Evolutionary conservation across 2,329 filamentous ascomycete genomes (phyloP).

Genomic region (Orbilia quercus): DNA sequence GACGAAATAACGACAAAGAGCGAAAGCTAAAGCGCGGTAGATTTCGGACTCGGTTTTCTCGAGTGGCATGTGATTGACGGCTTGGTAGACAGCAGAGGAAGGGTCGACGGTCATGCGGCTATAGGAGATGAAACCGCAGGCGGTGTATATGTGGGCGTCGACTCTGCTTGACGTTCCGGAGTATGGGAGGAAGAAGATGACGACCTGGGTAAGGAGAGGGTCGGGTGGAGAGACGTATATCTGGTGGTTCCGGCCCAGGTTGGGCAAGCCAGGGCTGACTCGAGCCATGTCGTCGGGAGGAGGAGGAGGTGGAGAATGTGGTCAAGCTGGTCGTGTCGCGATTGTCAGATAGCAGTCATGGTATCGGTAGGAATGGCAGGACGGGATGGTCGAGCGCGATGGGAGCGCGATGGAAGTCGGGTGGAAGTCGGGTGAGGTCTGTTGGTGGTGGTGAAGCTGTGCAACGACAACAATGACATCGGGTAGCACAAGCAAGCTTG

Average conservation of each 20-base stretch:
- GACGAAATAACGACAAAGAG: slow-evolving; percentile 90
- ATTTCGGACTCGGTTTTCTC: slow-evolving; percentile 90
- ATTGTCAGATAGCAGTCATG: slow-evolving; percentile 19
- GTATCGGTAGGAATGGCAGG: slow-evolving; percentile 1
- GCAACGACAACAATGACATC: no score
- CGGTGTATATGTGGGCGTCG: slow-evolving; percentile 90
- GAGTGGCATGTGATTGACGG: slow-evolving; percentile 87
- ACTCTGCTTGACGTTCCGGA: slow-evolving; percentile 93
- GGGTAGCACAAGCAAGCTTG: no score
- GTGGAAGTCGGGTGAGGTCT: slow-evolving; percentile 2
- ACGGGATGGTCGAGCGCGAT: not conserved
- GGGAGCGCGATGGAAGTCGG: slow-evolving; percentile 3
- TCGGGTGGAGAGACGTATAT: slow-evolving; percentile 91
- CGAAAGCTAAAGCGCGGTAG: slow-evolving; percentile 89
- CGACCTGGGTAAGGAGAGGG: slow-evolving; percentile 80
- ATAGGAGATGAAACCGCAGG: slow-evolving; percentile 89
- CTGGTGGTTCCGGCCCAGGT: slow-evolving; percentile 67
- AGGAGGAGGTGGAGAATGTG: not conserved
- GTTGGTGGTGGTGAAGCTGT: no score
- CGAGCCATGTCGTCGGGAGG: slow-evolving; percentile 56
- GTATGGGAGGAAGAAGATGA: slow-evolving; percentile 92
- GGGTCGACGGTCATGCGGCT: slow-evolving; percentile 92
- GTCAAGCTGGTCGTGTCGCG: not conserved
- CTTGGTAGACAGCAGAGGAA: slow-evolving; percentile 88
- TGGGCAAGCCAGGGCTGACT: slow-evolving; percentile 58